These are phyloP conservation scores for Solanum peruvianum DNA, from an alignment of 257 asterid species.

Conservation along the genomic window DNA sequence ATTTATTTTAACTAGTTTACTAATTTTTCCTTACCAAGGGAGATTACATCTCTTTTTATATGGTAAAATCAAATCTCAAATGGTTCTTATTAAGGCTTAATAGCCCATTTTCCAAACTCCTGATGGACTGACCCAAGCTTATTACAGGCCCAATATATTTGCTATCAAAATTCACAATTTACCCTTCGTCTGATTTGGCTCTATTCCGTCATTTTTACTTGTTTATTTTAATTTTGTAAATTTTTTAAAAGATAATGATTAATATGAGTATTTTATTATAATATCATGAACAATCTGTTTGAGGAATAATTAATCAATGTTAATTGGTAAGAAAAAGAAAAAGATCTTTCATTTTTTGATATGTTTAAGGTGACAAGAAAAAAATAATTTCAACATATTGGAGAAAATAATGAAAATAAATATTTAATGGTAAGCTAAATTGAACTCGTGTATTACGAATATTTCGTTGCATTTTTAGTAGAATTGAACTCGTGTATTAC, in stretches of 20 bases:
- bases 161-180: not conserved
- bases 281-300: too few relatives aligned
- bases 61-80: not conserved
- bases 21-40: too few relatives aligned
- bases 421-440: not conserved
- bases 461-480: not conserved
- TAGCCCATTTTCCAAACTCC: not conserved
- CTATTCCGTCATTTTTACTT: not conserved
- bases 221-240: too few relatives aligned
- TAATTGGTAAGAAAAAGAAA: too few relatives aligned
- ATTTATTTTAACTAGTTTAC: too few relatives aligned
- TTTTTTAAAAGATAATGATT: too few relatives aligned
- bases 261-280: too few relatives aligned
- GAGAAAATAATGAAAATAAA: not conserved
- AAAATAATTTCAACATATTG: too few relatives aligned
- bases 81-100: not conserved
- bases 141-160: not conserved
- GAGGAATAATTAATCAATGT: not conserved
- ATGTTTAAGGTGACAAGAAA: too few relatives aligned
- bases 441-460: not conserved
- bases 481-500: not conserved
- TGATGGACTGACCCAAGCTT: not conserved
- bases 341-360: not conserved
- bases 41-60: not conserved
- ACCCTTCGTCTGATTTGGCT: not conserved